Evolutionary conservation across 1,139 yeast genomes (phyloP).

Genomic region (Eremothecium gossypii): DNA sequence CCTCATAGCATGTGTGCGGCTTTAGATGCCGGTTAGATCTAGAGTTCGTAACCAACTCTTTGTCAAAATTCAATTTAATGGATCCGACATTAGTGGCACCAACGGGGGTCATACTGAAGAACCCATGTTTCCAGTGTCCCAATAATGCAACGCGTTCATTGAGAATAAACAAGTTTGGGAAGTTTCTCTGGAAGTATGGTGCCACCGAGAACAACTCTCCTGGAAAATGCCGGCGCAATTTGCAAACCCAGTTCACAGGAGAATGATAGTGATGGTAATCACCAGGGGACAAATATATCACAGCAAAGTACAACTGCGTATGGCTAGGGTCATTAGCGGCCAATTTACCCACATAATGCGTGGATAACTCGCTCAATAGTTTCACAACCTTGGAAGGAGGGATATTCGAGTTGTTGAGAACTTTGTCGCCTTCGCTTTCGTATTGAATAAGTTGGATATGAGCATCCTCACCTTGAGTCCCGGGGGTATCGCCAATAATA

Average conservation of each 20-base stretch:
- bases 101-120: constrained; percentile 97
- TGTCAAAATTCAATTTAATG: constrained; percentile 84
- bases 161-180: constrained; percentile 78
- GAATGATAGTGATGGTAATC: constrained; percentile 97
- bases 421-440: constrained; percentile 52
- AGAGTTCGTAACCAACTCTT: constrained; percentile 74
- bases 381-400: constrained; percentile 28
- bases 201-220: constrained; percentile 96
- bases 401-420: constrained; percentile 38
- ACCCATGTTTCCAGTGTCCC: constrained; percentile 96
- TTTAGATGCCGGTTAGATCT: constrained; percentile 29
- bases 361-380: constrained; percentile 23
- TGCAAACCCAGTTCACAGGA: constrained; percentile 93
- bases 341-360: constrained; percentile 14
- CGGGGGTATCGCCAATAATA: constrained; percentile 41
- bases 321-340: constrained; percentile 19
- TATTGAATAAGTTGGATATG: constrained; percentile 39
- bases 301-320: constrained; percentile 75
- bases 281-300: constrained; percentile 94
- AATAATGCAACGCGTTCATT: constrained; percentile 92
- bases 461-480: constrained; percentile 27
- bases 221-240: constrained; percentile 86
- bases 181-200: constrained; percentile 84
- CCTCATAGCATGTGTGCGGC: constrained; percentile 86
- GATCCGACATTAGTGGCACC: constrained; percentile 99